These are phyloP conservation scores for Bretschneidera sinensis DNA, from an alignment of 345 rosid genomes.

Conservation along the genomic window DNA sequence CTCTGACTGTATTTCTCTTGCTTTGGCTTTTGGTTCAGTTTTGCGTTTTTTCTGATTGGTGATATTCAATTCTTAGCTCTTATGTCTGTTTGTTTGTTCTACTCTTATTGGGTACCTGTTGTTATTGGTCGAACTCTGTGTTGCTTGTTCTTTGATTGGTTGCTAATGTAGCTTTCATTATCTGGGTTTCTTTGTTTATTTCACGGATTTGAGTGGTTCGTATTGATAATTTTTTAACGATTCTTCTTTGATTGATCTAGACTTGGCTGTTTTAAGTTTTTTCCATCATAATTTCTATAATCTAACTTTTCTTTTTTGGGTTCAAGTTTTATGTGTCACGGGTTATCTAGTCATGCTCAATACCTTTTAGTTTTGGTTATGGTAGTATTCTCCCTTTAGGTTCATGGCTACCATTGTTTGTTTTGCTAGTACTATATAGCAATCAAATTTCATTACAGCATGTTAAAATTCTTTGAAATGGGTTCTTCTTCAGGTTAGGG, in stretches of 20 bases:
- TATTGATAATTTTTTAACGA: too few relatives aligned
- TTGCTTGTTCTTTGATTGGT: conserved; percentile 6
- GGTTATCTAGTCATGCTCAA: not conserved
- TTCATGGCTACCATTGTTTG: not conserved
- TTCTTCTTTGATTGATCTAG: not conserved
- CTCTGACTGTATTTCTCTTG: conserved; percentile 6
- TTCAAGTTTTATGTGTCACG: not conserved
- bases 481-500: conserved; percentile 54
- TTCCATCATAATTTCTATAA: not conserved
- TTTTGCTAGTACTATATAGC: not conserved
- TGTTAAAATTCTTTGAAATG: conserved; percentile 1
- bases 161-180: not conserved
- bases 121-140: too few relatives aligned
- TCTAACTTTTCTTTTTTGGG: not conserved
- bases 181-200: not conserved
- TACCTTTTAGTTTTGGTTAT: too few relatives aligned
- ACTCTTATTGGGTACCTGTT: not conserved
- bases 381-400: not conserved
- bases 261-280: too few relatives aligned
- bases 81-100: too few relatives aligned
- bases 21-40: not conserved
- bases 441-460: not conserved
- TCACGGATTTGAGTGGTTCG: not conserved
- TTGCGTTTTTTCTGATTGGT: conserved; percentile 1
- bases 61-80: not conserved